These are phyloP conservation scores for Turnera subulata DNA, from an alignment of 345 rosid species.

Conservation along the genomic window DNA sequence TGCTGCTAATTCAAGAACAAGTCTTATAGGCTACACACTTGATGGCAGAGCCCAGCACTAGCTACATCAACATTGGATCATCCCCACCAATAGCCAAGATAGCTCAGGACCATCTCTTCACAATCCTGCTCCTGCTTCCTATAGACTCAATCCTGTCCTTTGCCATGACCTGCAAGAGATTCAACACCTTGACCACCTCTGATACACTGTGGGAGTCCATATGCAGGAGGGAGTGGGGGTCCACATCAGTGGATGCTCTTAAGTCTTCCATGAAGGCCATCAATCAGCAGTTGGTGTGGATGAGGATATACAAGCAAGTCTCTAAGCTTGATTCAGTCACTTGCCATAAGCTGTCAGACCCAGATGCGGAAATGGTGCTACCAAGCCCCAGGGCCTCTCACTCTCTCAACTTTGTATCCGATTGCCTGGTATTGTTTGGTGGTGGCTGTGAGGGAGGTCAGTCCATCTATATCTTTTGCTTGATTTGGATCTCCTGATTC, in stretches of 20 bases:
- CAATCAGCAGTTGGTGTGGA: slow-evolving; percentile 53
- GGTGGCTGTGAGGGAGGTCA: slow-evolving; percentile 98
- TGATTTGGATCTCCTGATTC: background rate
- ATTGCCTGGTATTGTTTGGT: slow-evolving; percentile 82
- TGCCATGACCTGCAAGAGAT: slow-evolving; percentile 63
- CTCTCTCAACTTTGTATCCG: slow-evolving; percentile 81
- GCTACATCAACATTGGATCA: slow-evolving; percentile 8
- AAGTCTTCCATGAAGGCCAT: slow-evolving; percentile 34
- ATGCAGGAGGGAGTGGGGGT: slow-evolving; percentile 75
- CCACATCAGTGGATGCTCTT: slow-evolving; percentile 46
- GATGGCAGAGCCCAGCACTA: slow-evolving; percentile 37
- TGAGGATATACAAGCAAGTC: slow-evolving; percentile 55
- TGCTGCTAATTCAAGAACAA: background rate
- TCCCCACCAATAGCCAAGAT: slow-evolving; percentile 36
- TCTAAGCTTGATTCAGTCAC: slow-evolving; percentile 52
- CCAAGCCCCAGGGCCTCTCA: slow-evolving; percentile 92
- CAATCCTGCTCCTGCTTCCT: slow-evolving; percentile 78
- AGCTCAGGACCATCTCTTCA: slow-evolving; percentile 62
- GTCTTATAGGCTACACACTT: background rate
- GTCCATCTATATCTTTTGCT: slow-evolving; percentile 11
- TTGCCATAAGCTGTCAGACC: slow-evolving; percentile 49
- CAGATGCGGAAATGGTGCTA: slow-evolving; percentile 30
- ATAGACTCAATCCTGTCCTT: slow-evolving; percentile 66
- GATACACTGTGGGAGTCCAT: slow-evolving; percentile 77
- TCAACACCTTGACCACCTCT: slow-evolving; percentile 47